Percentiles rank a stretch among this genome's conserved stretches.
phyloP scores from a whole-genome alignment of 305 asterid genomes.

The Fraxinus angustifolia region DNA sequence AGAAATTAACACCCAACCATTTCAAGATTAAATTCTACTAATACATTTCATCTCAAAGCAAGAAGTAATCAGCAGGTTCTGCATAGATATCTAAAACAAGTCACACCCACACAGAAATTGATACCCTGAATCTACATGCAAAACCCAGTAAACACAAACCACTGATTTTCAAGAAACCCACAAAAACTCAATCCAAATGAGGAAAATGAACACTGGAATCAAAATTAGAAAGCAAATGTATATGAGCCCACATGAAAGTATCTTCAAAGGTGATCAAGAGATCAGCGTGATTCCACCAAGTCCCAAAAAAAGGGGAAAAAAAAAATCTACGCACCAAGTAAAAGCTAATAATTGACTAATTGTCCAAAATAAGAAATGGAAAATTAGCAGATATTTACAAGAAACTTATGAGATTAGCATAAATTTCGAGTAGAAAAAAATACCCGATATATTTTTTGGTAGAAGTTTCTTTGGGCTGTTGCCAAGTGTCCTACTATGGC shows the following conservation, averaged over 20 bases:
- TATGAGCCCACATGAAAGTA: neutral
- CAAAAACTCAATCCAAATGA: neutral
- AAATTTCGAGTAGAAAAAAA: neutral
- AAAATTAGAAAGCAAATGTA: neutral
- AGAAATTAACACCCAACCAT: neutral
- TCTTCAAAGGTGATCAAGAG: neutral
- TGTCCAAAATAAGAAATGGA: neutral
- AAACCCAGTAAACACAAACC: neutral
- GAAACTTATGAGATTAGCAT: neutral
- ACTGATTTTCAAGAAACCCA: neutral
- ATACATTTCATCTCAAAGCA: slow-evolving; percentile 1
- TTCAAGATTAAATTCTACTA: neutral
- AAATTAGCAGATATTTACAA: neutral
- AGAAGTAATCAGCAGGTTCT: neutral
- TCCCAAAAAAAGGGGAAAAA: neutral
- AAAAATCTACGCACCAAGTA: neutral
- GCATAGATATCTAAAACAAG: neutral
- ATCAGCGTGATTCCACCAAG: neutral
- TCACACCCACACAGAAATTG: neutral
- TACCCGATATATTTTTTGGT: neutral
- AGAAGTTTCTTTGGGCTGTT: neutral
- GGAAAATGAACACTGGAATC: neutral
- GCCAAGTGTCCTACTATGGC: neutral
- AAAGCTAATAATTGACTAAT: neutral
- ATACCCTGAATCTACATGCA: neutral